Percentiles rank a stretch among this genome's conserved stretches.
phyloP scores from a whole-genome alignment of 1,284 basidiomycete genomes.

The Ceratobasidium sp. region DNA sequence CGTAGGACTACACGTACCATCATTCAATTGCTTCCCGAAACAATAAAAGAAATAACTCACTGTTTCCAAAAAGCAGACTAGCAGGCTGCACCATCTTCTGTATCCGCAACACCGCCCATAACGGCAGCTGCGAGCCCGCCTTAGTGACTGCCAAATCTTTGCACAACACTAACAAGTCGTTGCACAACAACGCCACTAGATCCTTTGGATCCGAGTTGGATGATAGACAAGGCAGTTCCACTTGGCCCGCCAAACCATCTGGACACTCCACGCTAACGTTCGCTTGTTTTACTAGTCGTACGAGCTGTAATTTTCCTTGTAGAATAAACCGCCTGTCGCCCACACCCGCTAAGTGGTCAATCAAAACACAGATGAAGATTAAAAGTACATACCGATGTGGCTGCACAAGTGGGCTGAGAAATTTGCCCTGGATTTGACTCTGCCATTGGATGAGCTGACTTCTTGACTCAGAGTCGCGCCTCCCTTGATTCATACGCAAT shows the following conservation, averaged over 20 bases:
- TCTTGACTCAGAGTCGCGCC: slow-evolving; percentile 91
- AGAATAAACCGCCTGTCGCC: slow-evolving; percentile 78
- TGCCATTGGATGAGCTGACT: slow-evolving; percentile 93
- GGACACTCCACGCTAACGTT: slow-evolving; percentile 79
- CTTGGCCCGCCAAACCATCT: slow-evolving; percentile 77
- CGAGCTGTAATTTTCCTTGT: slow-evolving; percentile 85
- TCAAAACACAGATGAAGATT: not conserved
- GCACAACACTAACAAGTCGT: slow-evolving; percentile 91
- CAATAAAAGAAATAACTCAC: slow-evolving; percentile 58
- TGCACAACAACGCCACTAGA: slow-evolving; percentile 85
- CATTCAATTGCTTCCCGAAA: slow-evolving; percentile 13
- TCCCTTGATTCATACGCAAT: slow-evolving; percentile 96
- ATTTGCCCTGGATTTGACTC: slow-evolving; percentile 86
- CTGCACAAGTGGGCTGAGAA: slow-evolving; percentile 95
- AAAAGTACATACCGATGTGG: slow-evolving; percentile 81
- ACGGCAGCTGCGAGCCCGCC: slow-evolving; percentile 75
- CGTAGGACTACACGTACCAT: slow-evolving; percentile 68
- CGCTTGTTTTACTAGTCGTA: slow-evolving; percentile 89
- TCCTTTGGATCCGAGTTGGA: slow-evolving; percentile 81
- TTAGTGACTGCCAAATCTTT: slow-evolving; percentile 82
- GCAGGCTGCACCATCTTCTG: slow-evolving; percentile 88
- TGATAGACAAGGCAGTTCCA: slow-evolving; percentile 91
- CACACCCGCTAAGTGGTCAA: not conserved
- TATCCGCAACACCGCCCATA: slow-evolving; percentile 94
- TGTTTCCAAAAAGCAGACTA: slow-evolving; percentile 87